phyloP scores from a whole-genome alignment of 1,284 basidiomycete genomes.

The Amylostereum areolatum region DNA sequence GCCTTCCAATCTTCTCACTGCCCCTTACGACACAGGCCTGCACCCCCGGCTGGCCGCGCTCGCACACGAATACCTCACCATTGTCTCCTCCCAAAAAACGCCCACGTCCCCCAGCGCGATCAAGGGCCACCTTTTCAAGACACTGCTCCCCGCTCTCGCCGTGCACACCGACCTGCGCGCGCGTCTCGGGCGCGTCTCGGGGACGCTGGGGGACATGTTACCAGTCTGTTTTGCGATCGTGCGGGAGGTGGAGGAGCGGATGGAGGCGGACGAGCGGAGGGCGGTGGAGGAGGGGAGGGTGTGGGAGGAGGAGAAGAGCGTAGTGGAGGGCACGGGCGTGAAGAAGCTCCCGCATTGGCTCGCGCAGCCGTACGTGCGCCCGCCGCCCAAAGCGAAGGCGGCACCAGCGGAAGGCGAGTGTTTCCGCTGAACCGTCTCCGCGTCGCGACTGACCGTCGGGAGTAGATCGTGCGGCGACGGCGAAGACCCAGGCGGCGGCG shows the following conservation, averaged over 20 bases:
- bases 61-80: constrained; percentile 83
- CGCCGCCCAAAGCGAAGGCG: constrained; percentile 17
- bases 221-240: constrained; percentile 43
- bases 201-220: constrained; percentile 3
- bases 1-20: constrained; percentile 23
- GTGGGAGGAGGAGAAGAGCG: no score
- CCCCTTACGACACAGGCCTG: constrained; percentile 30
- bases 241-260: constrained; percentile 56
- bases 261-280: constrained; percentile 52
- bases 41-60: constrained; percentile 63
- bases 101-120: constrained; percentile 71
- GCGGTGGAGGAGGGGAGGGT: constrained; percentile 22
- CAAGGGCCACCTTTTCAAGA: constrained; percentile 91
- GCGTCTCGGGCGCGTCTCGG: constrained; percentile 50
- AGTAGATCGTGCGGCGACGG: neutral
- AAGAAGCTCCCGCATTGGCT: constrained; percentile 76
- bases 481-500: neutral
- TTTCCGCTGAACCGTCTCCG: neutral
- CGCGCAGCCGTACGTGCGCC: constrained; percentile 81
- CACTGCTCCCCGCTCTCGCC: constrained; percentile 76
- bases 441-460: neutral
- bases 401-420: no score
- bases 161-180: constrained; percentile 72
- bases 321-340: constrained; percentile 36
- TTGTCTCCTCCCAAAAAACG: constrained; percentile 72